These are phyloP conservation scores for Piloderma croceum DNA, from an alignment of 768 basidiomycete species.

Conservation along the genomic window DNA sequence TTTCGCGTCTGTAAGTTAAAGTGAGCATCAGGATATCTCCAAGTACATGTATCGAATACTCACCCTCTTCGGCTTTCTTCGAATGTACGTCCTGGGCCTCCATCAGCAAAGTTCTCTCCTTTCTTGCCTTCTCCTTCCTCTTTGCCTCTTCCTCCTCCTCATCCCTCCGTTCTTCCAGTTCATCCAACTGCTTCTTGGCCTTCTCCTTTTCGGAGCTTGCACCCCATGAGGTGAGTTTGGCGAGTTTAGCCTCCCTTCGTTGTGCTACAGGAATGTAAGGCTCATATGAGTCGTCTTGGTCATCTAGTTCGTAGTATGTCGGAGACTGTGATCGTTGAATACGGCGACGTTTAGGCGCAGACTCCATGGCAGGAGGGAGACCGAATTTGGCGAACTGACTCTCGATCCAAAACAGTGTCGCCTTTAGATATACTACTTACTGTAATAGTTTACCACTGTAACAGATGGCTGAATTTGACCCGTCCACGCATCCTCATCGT, in stretches of 20 bases:
- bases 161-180: slow-evolving; percentile 58
- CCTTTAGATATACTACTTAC: no score
- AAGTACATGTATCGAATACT: not conserved
- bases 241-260: slow-evolving; percentile 74
- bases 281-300: slow-evolving; percentile 59
- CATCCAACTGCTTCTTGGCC: slow-evolving; percentile 45
- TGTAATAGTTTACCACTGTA: no score
- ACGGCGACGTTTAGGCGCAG: slow-evolving; percentile 46
- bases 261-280: slow-evolving; percentile 87
- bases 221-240: slow-evolving; percentile 63
- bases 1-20: slow-evolving; percentile 54
- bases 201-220: slow-evolving; percentile 48
- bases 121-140: slow-evolving; percentile 66
- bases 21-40: slow-evolving; percentile 13
- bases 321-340: slow-evolving; percentile 53
- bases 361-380: no score
- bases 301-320: slow-evolving; percentile 55
- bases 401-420: no score
- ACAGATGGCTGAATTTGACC: slow-evolving; percentile 41
- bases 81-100: slow-evolving; percentile 95
- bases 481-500: slow-evolving; percentile 61
- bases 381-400: no score
- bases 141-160: slow-evolving; percentile 76
- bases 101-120: slow-evolving; percentile 80
- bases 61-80: slow-evolving; percentile 77